These are phyloP conservation scores for Serpula lacrymans DNA, from an alignment of 768 basidiomycete genomes.

Conservation along the genomic window DNA sequence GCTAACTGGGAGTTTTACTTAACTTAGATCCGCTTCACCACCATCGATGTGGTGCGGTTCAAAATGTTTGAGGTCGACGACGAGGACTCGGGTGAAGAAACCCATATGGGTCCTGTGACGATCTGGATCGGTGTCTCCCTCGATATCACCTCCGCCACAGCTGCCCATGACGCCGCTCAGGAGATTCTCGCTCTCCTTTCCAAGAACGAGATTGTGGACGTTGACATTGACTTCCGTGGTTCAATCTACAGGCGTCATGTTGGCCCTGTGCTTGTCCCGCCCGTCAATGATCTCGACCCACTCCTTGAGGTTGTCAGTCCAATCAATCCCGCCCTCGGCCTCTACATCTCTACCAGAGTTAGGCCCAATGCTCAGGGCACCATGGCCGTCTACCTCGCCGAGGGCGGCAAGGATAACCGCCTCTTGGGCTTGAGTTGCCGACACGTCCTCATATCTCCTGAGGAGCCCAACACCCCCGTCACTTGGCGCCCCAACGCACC, in stretches of 20 bases:
- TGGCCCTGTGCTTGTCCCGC: conserved; percentile 31
- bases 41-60: conserved; percentile 33
- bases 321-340: conserved; percentile 33
- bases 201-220: conserved; percentile 25
- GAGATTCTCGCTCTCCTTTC: conserved; percentile 32
- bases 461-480: conserved; percentile 26
- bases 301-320: conserved; percentile 11
- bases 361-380: conserved; percentile 31
- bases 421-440: conserved; percentile 28
- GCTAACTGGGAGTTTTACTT: conserved; percentile 24
- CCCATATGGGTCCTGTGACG: conserved; percentile 25
- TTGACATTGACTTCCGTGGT: conserved; percentile 37
- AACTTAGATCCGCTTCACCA: conserved; percentile 31
- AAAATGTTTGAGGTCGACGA: conserved; percentile 17
- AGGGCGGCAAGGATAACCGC: conserved; percentile 27
- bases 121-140: conserved; percentile 40
- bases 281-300: conserved; percentile 19
- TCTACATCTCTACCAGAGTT: conserved; percentile 30
- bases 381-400: conserved; percentile 31
- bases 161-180: conserved; percentile 25
- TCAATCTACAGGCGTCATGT: conserved; percentile 20
- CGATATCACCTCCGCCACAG: conserved; percentile 25
- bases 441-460: conserved; percentile 23
- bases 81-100: conserved; percentile 15
- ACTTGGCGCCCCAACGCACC: conserved; percentile 19